Base-by-base conservation (phyloP, 345 rosid species). In the Abelmoschus esculentus region DNA sequence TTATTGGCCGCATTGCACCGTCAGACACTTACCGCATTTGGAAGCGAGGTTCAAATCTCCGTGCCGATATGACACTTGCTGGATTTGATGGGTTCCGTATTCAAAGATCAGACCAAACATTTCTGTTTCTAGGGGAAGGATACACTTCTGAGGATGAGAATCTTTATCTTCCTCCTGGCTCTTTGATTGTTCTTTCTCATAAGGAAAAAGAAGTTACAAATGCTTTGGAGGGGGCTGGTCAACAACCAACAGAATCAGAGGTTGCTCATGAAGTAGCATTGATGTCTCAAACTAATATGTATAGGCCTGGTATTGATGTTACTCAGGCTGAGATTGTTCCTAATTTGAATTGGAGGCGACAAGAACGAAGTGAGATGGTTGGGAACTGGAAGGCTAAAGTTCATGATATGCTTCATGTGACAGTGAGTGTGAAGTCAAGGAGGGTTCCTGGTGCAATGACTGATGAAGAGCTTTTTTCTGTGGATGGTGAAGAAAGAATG, bases 361-460 rank as follows among this genome's bases (percentile, higher is more conserved):
- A 90, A 70, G 99, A 96, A 81, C 89, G 90, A 75, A 86, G 96
- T 0, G 99, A 92, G 79, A 85, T 83, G 85, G 96, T 96, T 26
- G 98, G 98, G 63, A 85, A 74, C 65, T 96, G 98, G 99, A 96
- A 96, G 83, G 98, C 98, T 5, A 96, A 86, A 77, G 92, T 92
- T 67, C 89, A 89, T 40, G 99, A 96, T 75, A 96, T 96, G 99
- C 92, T 90, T 70, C 87, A 91, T 80, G 99, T 96, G 73, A 86
- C 93, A 89, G 98, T 96, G 61, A 92, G 98, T 67, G 97, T 96
- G 78, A 96, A 92, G 76, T 96, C 99, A 17, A 90, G 99, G 60
- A 76, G 97, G 55, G 99, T 95, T 78, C 98, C 99, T 15, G 99
- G 99, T 76, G 99, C 99, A 50, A 85, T 92, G 93, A 92, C 97